These are phyloP conservation scores for Coemansia sp. DNA, from an alignment of 371 early-diverging fungal species.

Conservation along the genomic window DNA sequence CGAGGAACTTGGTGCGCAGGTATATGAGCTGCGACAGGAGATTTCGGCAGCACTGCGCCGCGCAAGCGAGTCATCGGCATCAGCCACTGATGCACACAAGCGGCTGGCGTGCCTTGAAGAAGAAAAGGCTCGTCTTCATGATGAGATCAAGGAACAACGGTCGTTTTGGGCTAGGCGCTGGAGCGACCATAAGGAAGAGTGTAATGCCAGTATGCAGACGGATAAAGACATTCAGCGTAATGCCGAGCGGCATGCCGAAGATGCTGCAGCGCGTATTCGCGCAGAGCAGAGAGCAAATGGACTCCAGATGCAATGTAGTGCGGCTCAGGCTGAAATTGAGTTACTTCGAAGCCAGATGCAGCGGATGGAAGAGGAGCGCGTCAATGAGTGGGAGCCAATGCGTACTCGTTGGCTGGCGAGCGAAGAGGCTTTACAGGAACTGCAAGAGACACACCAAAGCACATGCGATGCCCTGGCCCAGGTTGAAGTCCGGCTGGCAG, in stretches of 20 bases:
- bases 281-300: slow-evolving; percentile 32
- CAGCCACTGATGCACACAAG: slow-evolving; percentile 16
- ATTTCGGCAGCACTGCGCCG: slow-evolving; percentile 32
- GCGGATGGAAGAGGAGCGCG: slow-evolving; percentile 33
- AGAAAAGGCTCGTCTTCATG: slow-evolving; percentile 24
- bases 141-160: slow-evolving; percentile 33
- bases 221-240: slow-evolving; percentile 2
- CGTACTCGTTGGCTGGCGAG: slow-evolving; percentile 39
- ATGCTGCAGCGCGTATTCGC: slow-evolving; percentile 35
- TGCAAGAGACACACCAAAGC: slow-evolving; percentile 41
- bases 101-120: slow-evolving; percentile 25
- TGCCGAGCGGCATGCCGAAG: slow-evolving; percentile 12
- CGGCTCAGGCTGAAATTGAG: slow-evolving; percentile 25
- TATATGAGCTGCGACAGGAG: slow-evolving; percentile 26
- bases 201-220: not conserved
- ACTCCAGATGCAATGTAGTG: slow-evolving; percentile 13
- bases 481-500: slow-evolving; percentile 35
- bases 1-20: slow-evolving; percentile 29
- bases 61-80: slow-evolving; percentile 10
- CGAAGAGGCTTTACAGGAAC: slow-evolving; percentile 40
- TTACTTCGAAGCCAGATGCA: slow-evolving; percentile 28
- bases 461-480: slow-evolving; percentile 40
- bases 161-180: slow-evolving; percentile 32
- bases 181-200: slow-evolving; percentile 27
- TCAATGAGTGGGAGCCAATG: slow-evolving; percentile 42